A percentile compares a stretch with the other conserved stretches of the same genome.
Conservation (phyloP, 192 early-diverging fungal species). For the Rhizoclosmatium globosum region DNA sequence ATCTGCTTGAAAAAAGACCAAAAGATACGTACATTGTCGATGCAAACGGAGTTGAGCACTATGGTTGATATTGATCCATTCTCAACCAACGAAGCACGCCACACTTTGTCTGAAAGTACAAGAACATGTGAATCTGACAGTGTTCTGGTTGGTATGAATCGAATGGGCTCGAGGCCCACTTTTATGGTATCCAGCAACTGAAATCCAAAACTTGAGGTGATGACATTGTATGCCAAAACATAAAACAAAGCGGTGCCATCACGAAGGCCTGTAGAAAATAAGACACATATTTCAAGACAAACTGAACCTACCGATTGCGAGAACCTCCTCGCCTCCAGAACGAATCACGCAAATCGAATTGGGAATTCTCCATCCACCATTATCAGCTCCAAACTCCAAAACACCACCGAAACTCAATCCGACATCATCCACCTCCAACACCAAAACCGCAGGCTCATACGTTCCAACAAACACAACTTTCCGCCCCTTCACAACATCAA, state of each 20-base stretch:
- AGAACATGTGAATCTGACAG: neutral
- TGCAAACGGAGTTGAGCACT: too few relatives aligned
- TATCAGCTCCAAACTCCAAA: too few relatives aligned
- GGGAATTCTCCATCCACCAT: too few relatives aligned
- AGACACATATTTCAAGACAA: neutral
- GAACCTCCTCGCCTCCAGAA: neutral
- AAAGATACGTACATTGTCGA: too few relatives aligned
- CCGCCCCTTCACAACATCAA: neutral
- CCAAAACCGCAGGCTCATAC: neutral
- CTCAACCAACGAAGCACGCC: neutral
- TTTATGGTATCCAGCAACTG: neutral
- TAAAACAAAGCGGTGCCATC: neutral
- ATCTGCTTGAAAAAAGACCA: too few relatives aligned
- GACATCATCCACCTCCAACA: neutral
- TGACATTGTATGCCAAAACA: neutral
- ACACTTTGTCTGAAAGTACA: constrained; percentile 3
- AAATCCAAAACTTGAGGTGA: neutral
- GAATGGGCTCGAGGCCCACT: constrained; percentile 17
- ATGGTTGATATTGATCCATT: too few relatives aligned
- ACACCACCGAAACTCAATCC: too few relatives aligned
- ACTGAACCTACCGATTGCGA: neutral
- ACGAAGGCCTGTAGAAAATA: neutral
- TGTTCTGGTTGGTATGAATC: neutral
- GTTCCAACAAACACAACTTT: neutral
- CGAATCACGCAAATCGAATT: too few relatives aligned